A percentile compares a stretch with the other conserved stretches of the same genome.
Evolutionary conservation across 352 stramenopile genomes (phyloP).

Genomic region (Paralagenidium karlingii): DNA sequence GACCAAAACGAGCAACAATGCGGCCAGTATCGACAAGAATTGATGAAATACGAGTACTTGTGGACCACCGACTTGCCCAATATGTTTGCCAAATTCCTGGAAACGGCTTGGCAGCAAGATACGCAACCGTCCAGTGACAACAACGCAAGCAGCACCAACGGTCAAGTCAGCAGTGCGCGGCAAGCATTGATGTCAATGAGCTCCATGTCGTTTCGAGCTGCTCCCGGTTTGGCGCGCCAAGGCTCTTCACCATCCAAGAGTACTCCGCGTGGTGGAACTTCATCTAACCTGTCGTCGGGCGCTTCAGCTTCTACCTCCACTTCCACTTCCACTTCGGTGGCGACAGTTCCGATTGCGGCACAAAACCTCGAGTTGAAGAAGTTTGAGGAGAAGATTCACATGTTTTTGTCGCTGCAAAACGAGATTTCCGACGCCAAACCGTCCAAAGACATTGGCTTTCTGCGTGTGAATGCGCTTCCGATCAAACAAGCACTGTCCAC

Average conservation of each 20-base stretch:
- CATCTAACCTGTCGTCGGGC: no score
- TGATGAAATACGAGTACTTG: constrained; percentile 88
- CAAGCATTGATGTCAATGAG: no score
- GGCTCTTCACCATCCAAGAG: no score
- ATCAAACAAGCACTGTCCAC: constrained; percentile 91
- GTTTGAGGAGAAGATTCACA: constrained; percentile 87
- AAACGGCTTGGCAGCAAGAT: constrained; percentile 76
- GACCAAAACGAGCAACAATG: constrained; percentile 64
- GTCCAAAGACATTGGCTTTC: constrained; percentile 81
- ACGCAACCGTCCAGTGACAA: constrained; percentile 91
- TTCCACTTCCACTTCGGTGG: constrained; percentile 5
- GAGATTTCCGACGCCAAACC: constrained; percentile 84
- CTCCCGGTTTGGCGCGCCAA: no score
- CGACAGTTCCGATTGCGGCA: constrained; percentile 40
- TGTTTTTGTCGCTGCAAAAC: constrained; percentile 78
- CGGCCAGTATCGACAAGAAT: constrained; percentile 36
- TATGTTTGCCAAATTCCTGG: constrained; percentile 81
- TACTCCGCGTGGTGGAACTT: no score
- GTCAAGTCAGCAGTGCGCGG: constrained; percentile 91
- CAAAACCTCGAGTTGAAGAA: constrained; percentile 63
- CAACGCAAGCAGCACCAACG: constrained; percentile 91
- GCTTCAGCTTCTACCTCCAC: background rate
- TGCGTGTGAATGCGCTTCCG: constrained; percentile 87
- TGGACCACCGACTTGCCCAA: constrained; percentile 84
- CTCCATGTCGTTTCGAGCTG: no score